Evolutionary conservation across 352 stramenopile species (phyloP), one percentile per base, ranked within the genome.

Genomic region (Salisapilia sapeloensis): DNA sequence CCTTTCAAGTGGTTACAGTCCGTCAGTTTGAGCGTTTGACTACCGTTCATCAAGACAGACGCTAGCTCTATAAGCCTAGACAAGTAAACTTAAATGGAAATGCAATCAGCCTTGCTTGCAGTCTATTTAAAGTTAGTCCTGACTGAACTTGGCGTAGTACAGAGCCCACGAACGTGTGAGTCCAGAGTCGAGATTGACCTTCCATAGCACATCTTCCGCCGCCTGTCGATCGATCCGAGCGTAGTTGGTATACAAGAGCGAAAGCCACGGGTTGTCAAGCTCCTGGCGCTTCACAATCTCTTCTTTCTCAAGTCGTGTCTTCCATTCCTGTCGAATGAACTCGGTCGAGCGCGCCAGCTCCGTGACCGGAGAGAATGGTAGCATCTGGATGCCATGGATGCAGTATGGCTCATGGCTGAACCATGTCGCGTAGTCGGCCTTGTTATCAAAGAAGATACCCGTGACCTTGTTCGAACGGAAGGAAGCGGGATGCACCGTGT

Each of bases 321-420:
- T 47, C 64, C 63, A 80, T 42, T 83, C 64, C 35, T 83, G 56
- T 8, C 50, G 35, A 7, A 80, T 42, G 35, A 83, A 83, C 25
- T 36, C 53, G 18, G 43, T 37, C 11, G 63, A 59, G 24, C 67
- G 56, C 32, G 65, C 52, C 30, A 59, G 79, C 39, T 82, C 63
- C 7, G 52, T 81, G 21, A 78, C 35, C 16, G 69, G 54, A 10
- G 62, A 65, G 29, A 76, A 47, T 1, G 69, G 65, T 2, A 77
- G 58, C 69, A 85, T 82, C 36, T 85, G 65, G 33, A 82, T 80
- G 42, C 69, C 69, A 41, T 85, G 69, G 42, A 85, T 82, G 45
- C 64, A 78, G 38, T 75, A 63, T 38, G 53, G 46, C 6, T 76
- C 60, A 4, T 42, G 45, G 22, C 52, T 75, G 52, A 82, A 82